A percentile compares a stretch with the other conserved stretches of the same genome.
phyloP scores from a whole-genome alignment of 2,329 filamentous ascomycete genomes.

The Fusarium sp. region DNA sequence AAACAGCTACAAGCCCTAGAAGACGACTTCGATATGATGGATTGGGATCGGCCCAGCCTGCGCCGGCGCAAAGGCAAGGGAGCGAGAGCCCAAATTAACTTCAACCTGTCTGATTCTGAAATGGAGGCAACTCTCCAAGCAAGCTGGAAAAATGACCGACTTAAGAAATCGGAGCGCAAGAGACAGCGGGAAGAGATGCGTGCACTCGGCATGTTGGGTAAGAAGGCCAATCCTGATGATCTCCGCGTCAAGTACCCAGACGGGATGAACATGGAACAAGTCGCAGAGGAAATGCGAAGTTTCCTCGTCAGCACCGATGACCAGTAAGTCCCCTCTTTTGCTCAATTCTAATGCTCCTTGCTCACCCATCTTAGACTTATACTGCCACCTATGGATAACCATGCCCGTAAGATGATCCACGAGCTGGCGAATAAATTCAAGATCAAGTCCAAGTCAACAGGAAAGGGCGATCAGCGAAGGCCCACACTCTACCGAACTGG shows the following conservation, averaged over 20 bases:
- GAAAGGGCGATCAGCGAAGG: conserved; percentile 79
- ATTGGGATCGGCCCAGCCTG: conserved; percentile 80
- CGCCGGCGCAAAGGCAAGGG: conserved; percentile 75
- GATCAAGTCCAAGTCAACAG: conserved; percentile 87
- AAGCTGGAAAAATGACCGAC: conserved; percentile 77
- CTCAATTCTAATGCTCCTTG: conserved; percentile 7
- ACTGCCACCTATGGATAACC: conserved; percentile 88
- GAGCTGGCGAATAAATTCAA: conserved; percentile 81
- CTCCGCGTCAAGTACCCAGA: conserved; percentile 79
- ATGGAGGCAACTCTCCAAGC: conserved; percentile 71
- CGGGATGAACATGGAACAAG: conserved; percentile 79
- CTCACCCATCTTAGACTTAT: conserved; percentile 67
- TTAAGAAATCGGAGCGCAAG: conserved; percentile 80
- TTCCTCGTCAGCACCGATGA: conserved; percentile 78
- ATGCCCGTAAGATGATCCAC: conserved; percentile 84
- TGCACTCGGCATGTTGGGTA: conserved; percentile 75
- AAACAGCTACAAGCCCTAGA: conserved; percentile 58
- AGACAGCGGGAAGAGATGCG: conserved; percentile 79
- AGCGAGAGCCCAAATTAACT: conserved; percentile 66
- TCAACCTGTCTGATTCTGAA: conserved; percentile 76
- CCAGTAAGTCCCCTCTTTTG: conserved; percentile 65
- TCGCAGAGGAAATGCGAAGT: conserved; percentile 78
- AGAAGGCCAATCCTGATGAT: conserved; percentile 68
- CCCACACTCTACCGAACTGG: conserved; percentile 83
- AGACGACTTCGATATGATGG: conserved; percentile 87